Percentiles rank a stretch among this genome's conserved stretches.
phyloP scores from a whole-genome alignment of 2,329 filamentous ascomycete species.

The Xylaria arbuscula region DNA sequence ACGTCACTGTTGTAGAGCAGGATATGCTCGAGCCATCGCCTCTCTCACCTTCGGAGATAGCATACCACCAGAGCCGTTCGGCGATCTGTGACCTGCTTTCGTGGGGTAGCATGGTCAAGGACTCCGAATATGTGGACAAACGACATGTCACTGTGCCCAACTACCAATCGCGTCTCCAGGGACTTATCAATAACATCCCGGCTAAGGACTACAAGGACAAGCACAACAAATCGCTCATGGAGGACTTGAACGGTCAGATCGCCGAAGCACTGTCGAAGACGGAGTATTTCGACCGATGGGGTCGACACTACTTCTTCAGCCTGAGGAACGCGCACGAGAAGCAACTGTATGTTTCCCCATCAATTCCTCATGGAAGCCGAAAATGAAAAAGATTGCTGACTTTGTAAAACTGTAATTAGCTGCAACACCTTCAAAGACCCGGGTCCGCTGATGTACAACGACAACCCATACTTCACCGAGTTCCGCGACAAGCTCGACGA shows the following conservation, averaged over 20 bases:
- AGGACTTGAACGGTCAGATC: constrained; percentile 66
- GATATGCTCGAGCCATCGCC: constrained; percentile 39
- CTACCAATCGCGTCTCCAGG: constrained; percentile 42
- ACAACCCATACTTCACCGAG: constrained; percentile 63
- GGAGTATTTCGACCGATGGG: constrained; percentile 63
- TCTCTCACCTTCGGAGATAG: constrained; percentile 52
- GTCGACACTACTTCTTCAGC: constrained; percentile 67
- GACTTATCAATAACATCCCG: constrained; percentile 51
- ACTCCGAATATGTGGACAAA: constrained; percentile 53
- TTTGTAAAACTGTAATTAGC: constrained; percentile 25
- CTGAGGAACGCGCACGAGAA: constrained; percentile 66
- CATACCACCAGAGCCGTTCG: constrained; percentile 65
- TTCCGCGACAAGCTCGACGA: constrained; percentile 62
- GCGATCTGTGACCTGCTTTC: constrained; percentile 62
- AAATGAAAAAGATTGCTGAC: constrained; percentile 2
- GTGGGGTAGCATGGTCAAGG: constrained; percentile 55
- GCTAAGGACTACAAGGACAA: constrained; percentile 52
- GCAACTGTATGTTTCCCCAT: constrained; percentile 55
- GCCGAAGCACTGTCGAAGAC: constrained; percentile 57
- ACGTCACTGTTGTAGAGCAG: constrained; percentile 20
- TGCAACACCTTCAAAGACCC: constrained; percentile 73
- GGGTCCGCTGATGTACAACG: constrained; percentile 66
- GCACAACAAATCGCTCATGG: constrained; percentile 59
- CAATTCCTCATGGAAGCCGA: neutral
- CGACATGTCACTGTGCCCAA: neutral